phyloP scores from a whole-genome alignment of 495 filamentous ascomycete species.

The Lentithecium fluviatile region DNA sequence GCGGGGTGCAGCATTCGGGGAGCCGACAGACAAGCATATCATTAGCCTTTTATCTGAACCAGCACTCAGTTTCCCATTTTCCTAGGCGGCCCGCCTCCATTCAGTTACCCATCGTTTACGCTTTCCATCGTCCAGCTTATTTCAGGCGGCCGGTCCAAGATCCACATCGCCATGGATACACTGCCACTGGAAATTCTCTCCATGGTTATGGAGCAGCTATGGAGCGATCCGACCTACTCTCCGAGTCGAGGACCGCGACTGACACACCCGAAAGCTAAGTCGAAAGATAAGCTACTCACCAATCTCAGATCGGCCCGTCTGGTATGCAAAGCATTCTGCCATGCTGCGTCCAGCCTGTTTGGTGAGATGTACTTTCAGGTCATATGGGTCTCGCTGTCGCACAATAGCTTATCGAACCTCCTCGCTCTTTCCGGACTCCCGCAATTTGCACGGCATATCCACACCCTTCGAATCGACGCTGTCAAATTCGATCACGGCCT shows the following conservation, averaged over 20 bases:
- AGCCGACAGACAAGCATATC: no score
- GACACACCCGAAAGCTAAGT: slow-evolving; percentile 1
- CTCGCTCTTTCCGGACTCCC: not conserved
- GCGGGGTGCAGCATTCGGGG: no score
- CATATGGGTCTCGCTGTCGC: slow-evolving; percentile 14
- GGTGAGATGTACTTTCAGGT: slow-evolving; percentile 18
- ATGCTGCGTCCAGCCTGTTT: slow-evolving; percentile 14
- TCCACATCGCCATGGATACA: slow-evolving; percentile 5
- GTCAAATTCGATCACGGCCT: slow-evolving; percentile 8
- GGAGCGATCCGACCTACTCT: slow-evolving; percentile 8
- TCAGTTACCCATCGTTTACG: not conserved
- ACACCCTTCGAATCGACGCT: slow-evolving; percentile 6
- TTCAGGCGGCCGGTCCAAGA: not conserved
- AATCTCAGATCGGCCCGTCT: slow-evolving; percentile 17
- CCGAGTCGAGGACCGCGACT: slow-evolving; percentile 4
- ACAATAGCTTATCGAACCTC: slow-evolving; percentile 10
- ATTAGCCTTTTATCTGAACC: no score
- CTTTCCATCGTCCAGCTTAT: not conserved
- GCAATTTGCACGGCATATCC: slow-evolving; percentile 6
- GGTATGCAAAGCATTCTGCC: slow-evolving; percentile 17
- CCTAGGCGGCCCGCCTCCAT: no score
- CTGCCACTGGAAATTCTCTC: slow-evolving; percentile 17
- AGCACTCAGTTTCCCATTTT: no score
- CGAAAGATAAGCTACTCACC: slow-evolving; percentile 13
- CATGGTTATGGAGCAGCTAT: slow-evolving; percentile 22